These are phyloP conservation scores for Pleurotus giganteus DNA, from an alignment of 768 basidiomycete genomes.

Conservation along the genomic window DNA sequence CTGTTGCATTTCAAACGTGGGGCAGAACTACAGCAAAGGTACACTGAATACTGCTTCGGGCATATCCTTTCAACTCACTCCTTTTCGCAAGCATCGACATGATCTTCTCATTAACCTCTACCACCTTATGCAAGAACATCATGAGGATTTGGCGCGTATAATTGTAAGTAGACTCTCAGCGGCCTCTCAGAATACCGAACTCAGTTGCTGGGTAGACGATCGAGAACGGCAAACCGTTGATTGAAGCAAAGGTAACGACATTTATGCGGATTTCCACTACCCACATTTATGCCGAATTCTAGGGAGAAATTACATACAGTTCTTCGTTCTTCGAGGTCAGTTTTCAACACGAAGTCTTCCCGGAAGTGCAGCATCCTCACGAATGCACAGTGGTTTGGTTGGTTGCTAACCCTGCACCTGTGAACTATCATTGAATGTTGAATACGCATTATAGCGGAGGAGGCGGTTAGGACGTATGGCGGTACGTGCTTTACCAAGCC, in stretches of 20 bases:
- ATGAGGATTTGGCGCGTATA: conserved; percentile 84
- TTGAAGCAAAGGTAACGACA: conserved; percentile 67
- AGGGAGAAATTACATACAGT: conserved; percentile 85
- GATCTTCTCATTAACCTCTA: conserved; percentile 81
- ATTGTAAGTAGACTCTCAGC: conserved; percentile 54
- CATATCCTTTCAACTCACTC: background rate
- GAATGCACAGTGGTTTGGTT: conserved; percentile 77
- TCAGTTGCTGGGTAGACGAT: conserved; percentile 57
- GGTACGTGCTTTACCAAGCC: conserved; percentile 37
- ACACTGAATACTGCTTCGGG: conserved; percentile 9
- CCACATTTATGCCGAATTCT: conserved; percentile 2
- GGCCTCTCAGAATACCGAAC: conserved; percentile 16
- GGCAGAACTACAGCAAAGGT: conserved; percentile 87
- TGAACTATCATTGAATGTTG: background rate
- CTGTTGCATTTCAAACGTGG: conserved; percentile 81
- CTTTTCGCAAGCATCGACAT: conserved; percentile 62
- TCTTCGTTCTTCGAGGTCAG: conserved; percentile 80
- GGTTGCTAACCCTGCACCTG: conserved; percentile 14
- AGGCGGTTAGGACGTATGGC: conserved; percentile 90
- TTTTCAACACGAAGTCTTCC: conserved; percentile 1
- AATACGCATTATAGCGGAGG: conserved; percentile 60
- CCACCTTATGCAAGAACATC: conserved; percentile 74
- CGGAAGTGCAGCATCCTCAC: conserved; percentile 1
- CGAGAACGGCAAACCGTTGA: conserved; percentile 93
- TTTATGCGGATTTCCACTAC: background rate